Conservation (phyloP, 1,139 yeast genomes). For the Pichia sp. region DNA sequence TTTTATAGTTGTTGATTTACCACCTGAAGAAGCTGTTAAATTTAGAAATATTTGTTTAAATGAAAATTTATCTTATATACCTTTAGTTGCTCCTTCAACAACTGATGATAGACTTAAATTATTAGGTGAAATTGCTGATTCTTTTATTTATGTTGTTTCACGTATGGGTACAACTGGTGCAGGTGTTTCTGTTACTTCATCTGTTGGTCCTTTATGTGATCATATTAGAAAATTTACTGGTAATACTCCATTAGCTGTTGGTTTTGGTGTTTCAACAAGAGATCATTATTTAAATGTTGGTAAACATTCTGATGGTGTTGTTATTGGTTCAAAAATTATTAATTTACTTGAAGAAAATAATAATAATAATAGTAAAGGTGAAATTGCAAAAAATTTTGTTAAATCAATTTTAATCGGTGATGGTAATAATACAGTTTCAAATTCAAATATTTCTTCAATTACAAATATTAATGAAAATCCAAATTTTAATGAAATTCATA, state of each 20-base stretch:
- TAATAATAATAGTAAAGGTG: constrained; percentile 53
- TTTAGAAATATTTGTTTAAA: constrained; percentile 69
- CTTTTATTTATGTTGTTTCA: constrained; percentile 92
- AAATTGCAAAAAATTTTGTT: constrained; percentile 61
- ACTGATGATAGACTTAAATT: constrained; percentile 79
- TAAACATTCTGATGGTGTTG: constrained; percentile 86
- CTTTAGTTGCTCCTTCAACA: constrained; percentile 94
- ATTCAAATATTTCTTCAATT: constrained; percentile 25
- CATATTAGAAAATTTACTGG: constrained; percentile 73
- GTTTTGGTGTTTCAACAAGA: constrained; percentile 93
- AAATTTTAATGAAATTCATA: constrained; percentile 49
- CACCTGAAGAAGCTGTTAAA: constrained; percentile 94
- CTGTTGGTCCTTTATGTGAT: constrained; percentile 61
- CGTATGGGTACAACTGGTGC: constrained; percentile 99
- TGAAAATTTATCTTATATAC: constrained; percentile 75
- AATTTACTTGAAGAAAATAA: too few relatives aligned
- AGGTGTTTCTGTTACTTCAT: constrained; percentile 52
- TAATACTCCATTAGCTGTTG: constrained; percentile 86
- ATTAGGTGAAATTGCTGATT: constrained; percentile 81
- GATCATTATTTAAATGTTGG: constrained; percentile 85
- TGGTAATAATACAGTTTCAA: constrained; percentile 27
- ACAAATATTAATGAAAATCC: constrained; percentile 28
- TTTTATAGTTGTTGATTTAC: constrained; percentile 88
- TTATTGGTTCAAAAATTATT: constrained; percentile 84
- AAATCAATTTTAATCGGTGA: constrained; percentile 64